Conservation (phyloP, 768 basidiomycete genomes). For the Boletellus ananas region DNA sequence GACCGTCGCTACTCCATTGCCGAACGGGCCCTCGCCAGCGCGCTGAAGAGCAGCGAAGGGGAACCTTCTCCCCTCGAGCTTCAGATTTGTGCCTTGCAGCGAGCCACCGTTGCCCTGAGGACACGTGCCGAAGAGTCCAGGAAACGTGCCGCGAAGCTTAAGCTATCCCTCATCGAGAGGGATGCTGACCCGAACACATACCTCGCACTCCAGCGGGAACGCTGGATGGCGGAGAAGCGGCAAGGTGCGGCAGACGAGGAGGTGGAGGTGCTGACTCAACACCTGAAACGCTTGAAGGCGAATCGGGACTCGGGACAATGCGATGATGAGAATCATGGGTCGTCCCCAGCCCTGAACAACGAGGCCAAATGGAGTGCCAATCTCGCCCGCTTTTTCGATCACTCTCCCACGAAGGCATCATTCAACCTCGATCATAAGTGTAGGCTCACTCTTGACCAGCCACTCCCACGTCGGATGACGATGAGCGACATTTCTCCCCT, state of each 20-base stretch:
- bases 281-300: slow-evolving; percentile 32
- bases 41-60: slow-evolving; percentile 31
- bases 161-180: slow-evolving; percentile 35
- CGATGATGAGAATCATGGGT: slow-evolving; percentile 15
- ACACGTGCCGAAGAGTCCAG: slow-evolving; percentile 44
- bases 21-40: slow-evolving; percentile 39
- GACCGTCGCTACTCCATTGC: slow-evolving; percentile 42
- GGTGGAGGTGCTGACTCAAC: slow-evolving; percentile 34
- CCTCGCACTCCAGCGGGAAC: slow-evolving; percentile 40
- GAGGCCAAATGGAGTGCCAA: slow-evolving; percentile 34
- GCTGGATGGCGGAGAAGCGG: slow-evolving; percentile 51
- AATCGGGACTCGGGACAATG: slow-evolving; percentile 17
- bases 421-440: slow-evolving; percentile 33
- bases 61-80: slow-evolving; percentile 41
- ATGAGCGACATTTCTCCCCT: slow-evolving; percentile 35
- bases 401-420: slow-evolving; percentile 32
- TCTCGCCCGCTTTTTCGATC: slow-evolving; percentile 37
- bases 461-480: slow-evolving; percentile 33
- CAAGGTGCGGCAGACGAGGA: slow-evolving; percentile 36
- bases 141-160: slow-evolving; percentile 40
- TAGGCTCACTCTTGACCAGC: slow-evolving; percentile 25
- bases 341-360: slow-evolving; percentile 16
- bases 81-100: slow-evolving; percentile 44
- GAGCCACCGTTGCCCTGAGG: slow-evolving; percentile 40
- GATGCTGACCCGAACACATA: slow-evolving; percentile 37